Evolutionary conservation across 2,329 filamentous ascomycete species (phyloP).

Genomic region (Xylaria sp.): DNA sequence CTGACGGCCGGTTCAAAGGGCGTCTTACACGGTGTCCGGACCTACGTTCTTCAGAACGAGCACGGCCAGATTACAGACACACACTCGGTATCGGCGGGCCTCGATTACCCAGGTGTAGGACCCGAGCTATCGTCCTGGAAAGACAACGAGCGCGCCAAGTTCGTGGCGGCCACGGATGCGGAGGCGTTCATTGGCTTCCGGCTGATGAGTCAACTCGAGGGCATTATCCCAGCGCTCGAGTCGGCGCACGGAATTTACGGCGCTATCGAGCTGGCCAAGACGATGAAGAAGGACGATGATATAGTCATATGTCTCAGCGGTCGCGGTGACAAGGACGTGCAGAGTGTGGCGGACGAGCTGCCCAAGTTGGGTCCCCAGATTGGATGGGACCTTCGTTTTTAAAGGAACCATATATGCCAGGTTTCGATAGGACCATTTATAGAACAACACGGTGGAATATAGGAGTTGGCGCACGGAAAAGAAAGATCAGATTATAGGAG

Average conservation of each 20-base stretch:
- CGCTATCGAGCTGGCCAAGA: slow-evolving; percentile 89
- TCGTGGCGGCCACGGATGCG: slow-evolving; percentile 90
- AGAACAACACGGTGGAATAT: slow-evolving; percentile 2
- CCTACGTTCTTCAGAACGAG: slow-evolving; percentile 92
- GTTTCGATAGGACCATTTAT: not conserved
- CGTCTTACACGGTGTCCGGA: slow-evolving; percentile 94
- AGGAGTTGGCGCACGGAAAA: slow-evolving; percentile 37
- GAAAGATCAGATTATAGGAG: slow-evolving; percentile 1
- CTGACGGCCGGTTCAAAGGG: slow-evolving; percentile 87
- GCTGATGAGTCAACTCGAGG: slow-evolving; percentile 85
- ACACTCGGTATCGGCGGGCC: slow-evolving; percentile 93
- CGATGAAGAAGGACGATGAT: slow-evolving; percentile 87
- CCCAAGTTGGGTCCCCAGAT: slow-evolving; percentile 90
- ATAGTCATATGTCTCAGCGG: slow-evolving; percentile 94
- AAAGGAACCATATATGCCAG: slow-evolving; percentile 41
- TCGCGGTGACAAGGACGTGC: slow-evolving; percentile 96
- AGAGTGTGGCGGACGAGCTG: slow-evolving; percentile 95
- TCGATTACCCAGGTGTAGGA: slow-evolving; percentile 97
- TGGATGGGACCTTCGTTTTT: slow-evolving; percentile 75
- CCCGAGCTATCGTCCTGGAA: slow-evolving; percentile 95
- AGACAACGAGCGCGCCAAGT: slow-evolving; percentile 85
- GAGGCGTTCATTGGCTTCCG: slow-evolving; percentile 90
- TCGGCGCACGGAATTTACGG: slow-evolving; percentile 92
- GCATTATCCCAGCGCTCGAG: slow-evolving; percentile 96
- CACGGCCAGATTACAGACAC: slow-evolving; percentile 95